Base-by-base conservation (phyloP, 2,329 filamentous ascomycete species). In the Monilinia aucupariae region DNA sequence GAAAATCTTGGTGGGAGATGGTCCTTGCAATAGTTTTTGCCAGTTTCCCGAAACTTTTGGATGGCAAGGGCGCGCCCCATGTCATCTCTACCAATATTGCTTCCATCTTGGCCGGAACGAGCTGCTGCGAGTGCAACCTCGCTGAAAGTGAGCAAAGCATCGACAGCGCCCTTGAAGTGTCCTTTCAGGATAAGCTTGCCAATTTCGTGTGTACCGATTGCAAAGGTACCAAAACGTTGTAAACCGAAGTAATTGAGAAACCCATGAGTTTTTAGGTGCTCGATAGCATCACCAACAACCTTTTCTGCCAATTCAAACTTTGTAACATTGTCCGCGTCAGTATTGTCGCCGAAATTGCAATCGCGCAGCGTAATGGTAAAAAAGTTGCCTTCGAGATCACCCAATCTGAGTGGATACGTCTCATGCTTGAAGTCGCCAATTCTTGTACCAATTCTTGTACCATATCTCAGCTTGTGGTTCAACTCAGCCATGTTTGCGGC, bases 181-280 rank as follows among this genome's bases (percentile, higher is more conserved):
- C 85, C 88, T 68, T 90, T 83, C 0, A 99, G 81, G 73, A 99
- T 92, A 74, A 90, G 87, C 73, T 88, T 85, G 55, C 94, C 94
- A 56, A 97, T 80, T 48, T 87, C 83, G 71, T 97, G 91, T 0
- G 94, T 99, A 41, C 92, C 89, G 15, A 90, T 88, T 34, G 85
- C 79, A 75, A 94, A 93, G 0, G 92, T 93, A 34, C 94, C 94
- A 71, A 99, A 99, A 30, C 94, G 87, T 77, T 99, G 94, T n/a
- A 97, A 85, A 10, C 94, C 94, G 72, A 92, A 99, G 78, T 97
- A 99, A 77, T 99, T 99, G 76, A 99, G 87, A 79, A 96, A 99
- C 3, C 94, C 94, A 51, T 87, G 82, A 50, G 85, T 77, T 61
- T 82, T 80, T 68, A 97, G 84, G 66, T 87, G 84, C 49, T 82